phyloP scores from a whole-genome alignment of 768 basidiomycete genomes.

The Phanerochaete carnosa region DNA sequence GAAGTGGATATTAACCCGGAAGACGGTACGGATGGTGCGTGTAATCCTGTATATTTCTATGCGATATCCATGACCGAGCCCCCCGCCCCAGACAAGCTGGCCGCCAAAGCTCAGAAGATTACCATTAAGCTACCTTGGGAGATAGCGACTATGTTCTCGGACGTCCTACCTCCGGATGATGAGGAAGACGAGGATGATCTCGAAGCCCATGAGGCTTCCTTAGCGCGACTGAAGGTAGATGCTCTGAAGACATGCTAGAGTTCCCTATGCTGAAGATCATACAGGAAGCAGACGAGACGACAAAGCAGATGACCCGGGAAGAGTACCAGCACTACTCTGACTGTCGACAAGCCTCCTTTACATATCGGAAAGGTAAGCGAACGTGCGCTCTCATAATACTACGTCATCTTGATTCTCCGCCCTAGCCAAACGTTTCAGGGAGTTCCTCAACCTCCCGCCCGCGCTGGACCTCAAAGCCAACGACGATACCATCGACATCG shows the following conservation, averaged over 20 bases:
- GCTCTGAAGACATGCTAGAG: constrained; percentile 6
- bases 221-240: constrained; percentile 72
- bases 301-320: constrained; percentile 92
- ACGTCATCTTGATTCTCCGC: not conserved
- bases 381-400: constrained; percentile 12
- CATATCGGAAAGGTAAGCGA: constrained; percentile 83
- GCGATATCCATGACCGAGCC: not conserved
- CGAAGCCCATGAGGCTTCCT: constrained; percentile 93
- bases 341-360: constrained; percentile 95
- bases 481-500: constrained; percentile 94
- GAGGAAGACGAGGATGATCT: constrained; percentile 96
- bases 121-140: constrained; percentile 98
- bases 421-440: constrained; percentile 88
- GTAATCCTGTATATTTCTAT: not conserved
- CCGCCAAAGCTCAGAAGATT: constrained; percentile 85
- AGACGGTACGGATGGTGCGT: constrained; percentile 75
- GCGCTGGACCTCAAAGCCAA: constrained; percentile 86
- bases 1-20: constrained; percentile 76
- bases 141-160: constrained; percentile 86
- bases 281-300: constrained; percentile 93
- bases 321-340: constrained; percentile 97
- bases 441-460: constrained; percentile 86
- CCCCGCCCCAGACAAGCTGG: constrained; percentile 61
- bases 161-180: constrained; percentile 88
- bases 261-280: not conserved